Evolutionary conservation across 2,329 filamentous ascomycete species (phyloP), one percentile per base, ranked within the genome.

Genomic region (Microsporum audouinii): DNA sequence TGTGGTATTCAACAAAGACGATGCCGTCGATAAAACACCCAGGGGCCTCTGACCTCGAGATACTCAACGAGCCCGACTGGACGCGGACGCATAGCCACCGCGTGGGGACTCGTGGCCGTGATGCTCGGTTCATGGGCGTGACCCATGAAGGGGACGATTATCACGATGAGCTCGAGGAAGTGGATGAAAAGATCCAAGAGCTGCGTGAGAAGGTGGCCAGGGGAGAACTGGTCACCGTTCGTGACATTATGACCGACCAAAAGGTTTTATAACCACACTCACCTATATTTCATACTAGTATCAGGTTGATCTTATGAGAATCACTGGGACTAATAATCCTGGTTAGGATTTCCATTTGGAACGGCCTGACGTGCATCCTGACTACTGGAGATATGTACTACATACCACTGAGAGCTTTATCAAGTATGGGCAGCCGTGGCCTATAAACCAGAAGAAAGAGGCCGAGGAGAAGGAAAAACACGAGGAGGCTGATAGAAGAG

Each of bases 321-420:
- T 27, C 36, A 23, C 23, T 57, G 27, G 10, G 58, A 17, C 47
- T 12, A n/a, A 58, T 12, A n/a, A 58, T 51, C 51, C n/a, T 33
- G n/a, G 31, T n/a, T 62, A 78, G 68, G 74, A 80, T 62, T 74
- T 79, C 47, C 75, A 79, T 65, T 65, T 80, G 2, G 63, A 71
- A 0, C 69, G 76, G 51, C 77, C 78, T 0, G 72, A 77, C 17
- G 73, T 77, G 36, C 74, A 76, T 59, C 76, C 78, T 2, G 58
- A 73, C 3, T 76, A 77, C 5, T 82, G 80, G 79, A 71, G 80
- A 39, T 80, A 77, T 64, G 77, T 81, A 8, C 68, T 82, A 0
- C 71, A 80, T 39, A 72, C 73, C 7, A 77, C 77, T 0, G 79
- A 82, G 61, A 73, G 79, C 58, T 78, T 74, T 68, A 71, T 82